These are phyloP conservation scores for Chlorophyllum brunneum DNA, from an alignment of 768 basidiomycete species.

Conservation along the genomic window DNA sequence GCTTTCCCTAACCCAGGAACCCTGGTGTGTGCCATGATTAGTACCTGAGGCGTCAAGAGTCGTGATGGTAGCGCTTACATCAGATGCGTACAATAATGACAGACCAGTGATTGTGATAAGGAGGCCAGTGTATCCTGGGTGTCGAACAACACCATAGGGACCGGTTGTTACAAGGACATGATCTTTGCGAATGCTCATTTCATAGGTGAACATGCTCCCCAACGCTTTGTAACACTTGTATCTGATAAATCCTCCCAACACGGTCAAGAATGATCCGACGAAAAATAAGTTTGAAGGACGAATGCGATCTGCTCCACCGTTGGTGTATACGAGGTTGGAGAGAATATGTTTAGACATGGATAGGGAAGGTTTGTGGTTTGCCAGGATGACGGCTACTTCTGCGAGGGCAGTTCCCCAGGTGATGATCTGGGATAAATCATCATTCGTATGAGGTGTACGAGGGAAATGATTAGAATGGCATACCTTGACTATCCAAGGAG, in stretches of 20 bases:
- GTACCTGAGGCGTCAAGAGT: background rate
- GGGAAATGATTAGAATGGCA: constrained; percentile 3
- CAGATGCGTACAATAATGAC: constrained; percentile 29
- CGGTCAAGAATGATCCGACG: constrained; percentile 33
- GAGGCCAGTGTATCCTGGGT: constrained; percentile 48
- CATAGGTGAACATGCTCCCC: constrained; percentile 47
- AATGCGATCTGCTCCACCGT: constrained; percentile 21
- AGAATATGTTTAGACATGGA: constrained; percentile 22
- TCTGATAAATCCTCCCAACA: constrained; percentile 38
- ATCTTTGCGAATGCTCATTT: constrained; percentile 42
- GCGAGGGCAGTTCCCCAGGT: constrained; percentile 34
- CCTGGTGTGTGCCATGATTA: constrained; percentile 27
- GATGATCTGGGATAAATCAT: constrained; percentile 23
- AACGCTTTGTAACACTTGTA: constrained; percentile 41
- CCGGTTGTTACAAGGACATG: constrained; percentile 46
- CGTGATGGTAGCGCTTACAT: constrained; percentile 21
- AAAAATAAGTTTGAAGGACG: constrained; percentile 28
- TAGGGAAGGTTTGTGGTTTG: constrained; percentile 22
- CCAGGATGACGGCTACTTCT: constrained; percentile 35
- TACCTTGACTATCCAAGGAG: constrained; percentile 34
- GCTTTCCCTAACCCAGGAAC: constrained; percentile 44
- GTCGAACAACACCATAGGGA: constrained; percentile 44
- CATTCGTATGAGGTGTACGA: background rate
- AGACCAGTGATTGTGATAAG: constrained; percentile 32
- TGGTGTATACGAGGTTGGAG: constrained; percentile 23